Evolutionary conservation across 345 rosid genomes (phyloP), one percentile per base, ranked within the genome.

Genomic region (Lepidium africanum): DNA sequence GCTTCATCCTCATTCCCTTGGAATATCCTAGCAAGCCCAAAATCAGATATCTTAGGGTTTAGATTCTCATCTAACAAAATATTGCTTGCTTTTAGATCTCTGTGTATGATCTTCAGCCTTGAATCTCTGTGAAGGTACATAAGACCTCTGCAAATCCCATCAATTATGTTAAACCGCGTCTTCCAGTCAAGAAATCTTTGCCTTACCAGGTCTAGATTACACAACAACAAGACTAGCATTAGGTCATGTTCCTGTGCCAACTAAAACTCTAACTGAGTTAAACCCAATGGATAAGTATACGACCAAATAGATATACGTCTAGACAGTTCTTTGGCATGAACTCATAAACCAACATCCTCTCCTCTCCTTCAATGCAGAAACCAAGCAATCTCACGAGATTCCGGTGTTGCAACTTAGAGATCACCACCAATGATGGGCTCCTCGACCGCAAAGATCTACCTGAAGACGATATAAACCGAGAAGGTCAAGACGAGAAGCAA

Each of bases 311-410:
- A 54, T 57, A 70, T n/a, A 70, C 40, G 43, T 81, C 85, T 59
- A 81, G 33, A 67, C 73, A 73, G 15, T 57, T 54, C 33, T 66
- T 33, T 7, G 72, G 75, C 78, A 79, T 71, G 64, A 74, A 85
- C 30, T 87, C 89, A 25, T 88, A 88, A 9, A 84, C 75, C 46
- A 86, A 17, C 70, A 84, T 81, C 75, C 69, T 79, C 16, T 88
- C 91, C 13, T 80, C 86, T 35, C 75, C 70, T 55, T 82, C 75
- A 36, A 74, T 56, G 53, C 89, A 88, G 51, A 83, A 86, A 2
- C 94, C 87, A 1, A 81, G 45, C 16, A 86, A 76, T 55, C 72
- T 84, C 42, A 88, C 87, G 8, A 88, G 85, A 36, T 83, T 86
- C 47, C 81, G 68, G 58, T 85, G 90, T 39, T 87, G 89, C 51